phyloP scores from a whole-genome alignment of 2,329 filamentous ascomycete species.

The Amesomyces nigricolor region DNA sequence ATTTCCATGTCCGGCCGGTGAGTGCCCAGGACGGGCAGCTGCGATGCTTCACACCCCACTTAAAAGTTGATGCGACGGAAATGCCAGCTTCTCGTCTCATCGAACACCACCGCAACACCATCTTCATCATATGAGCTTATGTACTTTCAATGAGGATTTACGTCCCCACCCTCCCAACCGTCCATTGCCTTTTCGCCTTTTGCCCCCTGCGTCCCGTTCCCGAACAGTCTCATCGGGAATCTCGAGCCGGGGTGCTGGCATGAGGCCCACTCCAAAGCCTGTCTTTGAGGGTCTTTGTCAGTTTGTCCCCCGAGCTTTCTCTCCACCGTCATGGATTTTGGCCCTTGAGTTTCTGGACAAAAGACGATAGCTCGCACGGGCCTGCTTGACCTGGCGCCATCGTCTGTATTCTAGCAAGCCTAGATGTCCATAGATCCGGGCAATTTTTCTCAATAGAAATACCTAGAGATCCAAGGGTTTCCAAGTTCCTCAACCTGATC shows the following conservation, averaged over 20 bases:
- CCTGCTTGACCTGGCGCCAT: conserved; percentile 4
- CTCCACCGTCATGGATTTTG: conserved; percentile 2
- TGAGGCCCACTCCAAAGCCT: conserved; percentile 4
- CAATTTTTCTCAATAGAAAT: neutral
- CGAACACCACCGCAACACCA: conserved; percentile 12
- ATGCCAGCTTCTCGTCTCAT: conserved; percentile 4
- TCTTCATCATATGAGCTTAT: conserved; percentile 3
- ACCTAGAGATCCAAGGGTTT: neutral
- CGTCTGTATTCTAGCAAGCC: neutral
- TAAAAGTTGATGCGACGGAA: neutral
- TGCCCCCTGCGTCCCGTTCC: conserved; percentile 12
- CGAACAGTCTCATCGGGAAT: neutral
- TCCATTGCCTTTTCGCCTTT: conserved; percentile 8
- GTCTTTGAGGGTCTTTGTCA: conserved; percentile 14
- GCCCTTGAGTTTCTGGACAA: conserved; percentile 7
- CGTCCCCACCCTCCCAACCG: conserved; percentile 4
- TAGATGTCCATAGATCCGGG: conserved; percentile 2
- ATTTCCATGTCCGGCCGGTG: conserved; percentile 17
- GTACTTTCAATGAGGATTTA: neutral
- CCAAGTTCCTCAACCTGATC: conserved; percentile 3
- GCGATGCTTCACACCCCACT: conserved; percentile 22
- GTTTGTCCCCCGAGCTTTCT: neutral
- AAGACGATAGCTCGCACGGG: conserved; percentile 14
- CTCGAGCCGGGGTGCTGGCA: neutral
- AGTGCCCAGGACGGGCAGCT: conserved; percentile 16